A percentile compares a stretch with the other conserved stretches of the same genome.
phyloP scores from a whole-genome alignment of 78 protist genomes.

The Emiliania huxleyi region DNA sequence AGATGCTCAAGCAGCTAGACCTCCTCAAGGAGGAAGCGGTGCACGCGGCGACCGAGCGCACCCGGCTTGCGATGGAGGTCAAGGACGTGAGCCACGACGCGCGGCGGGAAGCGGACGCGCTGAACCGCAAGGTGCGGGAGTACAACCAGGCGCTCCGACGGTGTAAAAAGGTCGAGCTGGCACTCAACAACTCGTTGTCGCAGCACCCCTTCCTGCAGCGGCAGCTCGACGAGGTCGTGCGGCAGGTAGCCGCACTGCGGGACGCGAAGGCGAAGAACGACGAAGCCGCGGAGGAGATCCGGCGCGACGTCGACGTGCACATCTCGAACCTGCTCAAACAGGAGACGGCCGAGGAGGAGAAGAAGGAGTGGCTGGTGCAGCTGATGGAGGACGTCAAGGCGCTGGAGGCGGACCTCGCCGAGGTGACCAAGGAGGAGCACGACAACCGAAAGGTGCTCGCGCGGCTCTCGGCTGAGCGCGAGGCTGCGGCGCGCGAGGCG shows the following conservation, averaged over 20 bases:
- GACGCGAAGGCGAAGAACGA: background rate
- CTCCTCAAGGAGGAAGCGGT: background rate
- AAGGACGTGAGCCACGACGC: background rate
- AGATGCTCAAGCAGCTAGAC: background rate
- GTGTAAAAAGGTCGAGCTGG: background rate
- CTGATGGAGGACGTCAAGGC: background rate
- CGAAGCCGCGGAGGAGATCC: constrained; percentile 34
- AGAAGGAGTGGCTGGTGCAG: background rate
- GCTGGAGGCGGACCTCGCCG: constrained; percentile 41
- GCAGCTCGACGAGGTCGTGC: constrained; percentile 18
- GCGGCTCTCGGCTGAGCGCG: constrained; percentile 13
- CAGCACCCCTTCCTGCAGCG: background rate
- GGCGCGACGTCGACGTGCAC: constrained; percentile 59
- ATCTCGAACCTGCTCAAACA: constrained; percentile 57
- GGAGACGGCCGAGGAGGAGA: constrained; percentile 35
- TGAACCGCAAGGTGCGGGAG: background rate
- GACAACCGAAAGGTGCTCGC: background rate
- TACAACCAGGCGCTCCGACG: background rate
- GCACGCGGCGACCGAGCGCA: background rate
- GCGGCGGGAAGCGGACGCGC: background rate
- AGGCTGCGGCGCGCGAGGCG: constrained; percentile 7
- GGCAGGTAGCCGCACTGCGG: background rate
- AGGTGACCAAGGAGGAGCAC: background rate
- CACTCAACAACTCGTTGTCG: background rate
- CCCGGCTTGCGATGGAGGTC: constrained; percentile 3